These are phyloP conservation scores for Ammopiptanthus mongolicus DNA, from an alignment of 306 rosid species.

Conservation along the genomic window DNA sequence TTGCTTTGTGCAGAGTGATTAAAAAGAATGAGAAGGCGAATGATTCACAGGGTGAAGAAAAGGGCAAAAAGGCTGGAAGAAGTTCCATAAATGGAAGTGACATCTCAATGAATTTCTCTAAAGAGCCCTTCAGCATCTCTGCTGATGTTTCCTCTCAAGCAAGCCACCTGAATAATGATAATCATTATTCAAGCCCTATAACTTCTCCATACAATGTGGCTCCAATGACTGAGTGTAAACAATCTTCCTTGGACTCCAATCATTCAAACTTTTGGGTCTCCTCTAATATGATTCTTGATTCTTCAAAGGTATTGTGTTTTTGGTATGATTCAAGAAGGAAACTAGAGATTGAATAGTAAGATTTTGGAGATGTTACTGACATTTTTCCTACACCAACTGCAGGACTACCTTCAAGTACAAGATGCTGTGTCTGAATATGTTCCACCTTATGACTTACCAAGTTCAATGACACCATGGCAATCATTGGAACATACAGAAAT, in stretches of 20 bases:
- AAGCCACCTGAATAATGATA: slow-evolving; percentile 40
- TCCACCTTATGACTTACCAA: slow-evolving; percentile 32
- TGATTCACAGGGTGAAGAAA: slow-evolving; percentile 40
- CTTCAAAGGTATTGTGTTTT: slow-evolving; percentile 59
- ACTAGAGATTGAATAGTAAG: not conserved
- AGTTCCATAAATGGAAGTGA: slow-evolving; percentile 37
- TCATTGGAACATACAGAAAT: slow-evolving; percentile 46
- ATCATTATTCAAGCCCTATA: slow-evolving; percentile 43
- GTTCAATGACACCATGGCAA: slow-evolving; percentile 48
- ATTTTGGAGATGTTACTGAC: slow-evolving; percentile 4
- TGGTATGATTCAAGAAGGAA: not conserved
- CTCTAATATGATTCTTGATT: slow-evolving; percentile 75
- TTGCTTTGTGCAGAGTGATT: slow-evolving; percentile 77
- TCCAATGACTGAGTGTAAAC: not conserved
- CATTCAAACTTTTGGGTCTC: slow-evolving; percentile 62
- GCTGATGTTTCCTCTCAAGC: slow-evolving; percentile 39
- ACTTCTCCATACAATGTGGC: slow-evolving; percentile 38
- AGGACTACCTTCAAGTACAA: slow-evolving; percentile 65
- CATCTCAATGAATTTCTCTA: slow-evolving; percentile 14
- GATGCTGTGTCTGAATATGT: slow-evolving; percentile 38
- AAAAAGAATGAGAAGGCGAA: slow-evolving; percentile 64
- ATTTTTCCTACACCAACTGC: slow-evolving; percentile 17
- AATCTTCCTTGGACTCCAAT: slow-evolving; percentile 34
- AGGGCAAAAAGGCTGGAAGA: slow-evolving; percentile 34
- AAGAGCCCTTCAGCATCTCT: slow-evolving; percentile 31